Evolutionary conservation across 73 alveolate genomes (phyloP).

Genomic region (Stentor roeselii): DNA sequence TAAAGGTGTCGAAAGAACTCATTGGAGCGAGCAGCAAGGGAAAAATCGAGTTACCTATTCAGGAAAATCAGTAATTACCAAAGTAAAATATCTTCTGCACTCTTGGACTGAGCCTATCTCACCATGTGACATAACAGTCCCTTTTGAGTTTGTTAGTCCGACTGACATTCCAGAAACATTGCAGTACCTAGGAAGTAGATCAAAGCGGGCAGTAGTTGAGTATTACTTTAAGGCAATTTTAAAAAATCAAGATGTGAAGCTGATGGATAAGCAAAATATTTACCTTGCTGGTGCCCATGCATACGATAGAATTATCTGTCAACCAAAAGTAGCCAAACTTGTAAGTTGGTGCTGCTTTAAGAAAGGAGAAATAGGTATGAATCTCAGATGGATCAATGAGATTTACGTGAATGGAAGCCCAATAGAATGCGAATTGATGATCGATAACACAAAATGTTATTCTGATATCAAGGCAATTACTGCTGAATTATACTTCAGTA

Average conservation of each 20-base stretch:
- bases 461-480: not conserved
- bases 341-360: not conserved
- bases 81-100: not conserved
- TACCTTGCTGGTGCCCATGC: no score
- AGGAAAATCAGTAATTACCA: not conserved
- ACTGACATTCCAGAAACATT: not conserved
- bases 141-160: not conserved
- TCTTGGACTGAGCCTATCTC: not conserved
- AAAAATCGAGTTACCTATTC: not conserved
- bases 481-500: not conserved
- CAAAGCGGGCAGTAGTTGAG: no score
- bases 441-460: not conserved
- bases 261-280: not conserved
- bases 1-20: not conserved
- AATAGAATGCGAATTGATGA: not conserved
- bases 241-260: not conserved
- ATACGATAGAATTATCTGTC: not conserved
- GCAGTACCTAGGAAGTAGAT: no score
- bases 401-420: not conserved
- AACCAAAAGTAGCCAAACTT: not conserved
- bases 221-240: not conserved
- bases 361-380: not conserved
- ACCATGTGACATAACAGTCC: not conserved
- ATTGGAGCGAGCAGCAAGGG: not conserved
- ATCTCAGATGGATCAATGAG: not conserved